Base-by-base conservation (phyloP, 495 filamentous ascomycete species). In the Neurospora sp. region DNA sequence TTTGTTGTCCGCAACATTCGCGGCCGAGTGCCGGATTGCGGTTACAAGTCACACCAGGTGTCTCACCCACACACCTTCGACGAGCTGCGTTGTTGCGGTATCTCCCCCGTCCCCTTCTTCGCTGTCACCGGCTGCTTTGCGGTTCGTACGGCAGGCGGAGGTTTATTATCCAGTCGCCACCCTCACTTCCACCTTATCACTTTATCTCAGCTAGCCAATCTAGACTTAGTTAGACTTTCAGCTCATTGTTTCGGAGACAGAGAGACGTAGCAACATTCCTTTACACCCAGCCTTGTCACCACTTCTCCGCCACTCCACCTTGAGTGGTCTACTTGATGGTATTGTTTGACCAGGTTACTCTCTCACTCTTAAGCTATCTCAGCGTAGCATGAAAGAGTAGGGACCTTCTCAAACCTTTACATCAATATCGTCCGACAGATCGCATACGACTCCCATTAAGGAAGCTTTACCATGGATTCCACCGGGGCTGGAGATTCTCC, bases 391-490 rank as follows among this genome's bases (percentile, higher is more conserved):
- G 2, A 31, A 62, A 62, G 13, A 17, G 54, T 8, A 2, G 11
- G 21, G 5, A 31, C 24, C 54, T 62, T 8, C 54, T 17, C 5
- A 6, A 31, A 31, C 5, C 2, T 2, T 31, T 62, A 17, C 24
- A 4, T 28, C 48, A 31, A 17, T 17, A 28, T 59, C 24, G 4
- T 59, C 21, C 48, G 48, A 62, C 48, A 62, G 1, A 31, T 31
- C 24, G 13, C 13, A 17, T 17, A 31, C 48, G 13, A 31, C 11
- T 17, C 24, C 54, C 6, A 31, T 62, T 17, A 1, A 28, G 2
- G 54, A 54, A 62, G 54, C 54, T 62, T 62, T 62, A 8, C 43
- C 28, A 76, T 76, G 75, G 73, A 76, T 24, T 71, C 34, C 28
- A 24, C 38, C 36, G 69, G 69, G 42, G n/a, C 24, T 34, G 62